Evolutionary conservation across 345 rosid species (phyloP), one percentile per base, ranked within the genome.

Genomic region (Sisymbrium irio): DNA sequence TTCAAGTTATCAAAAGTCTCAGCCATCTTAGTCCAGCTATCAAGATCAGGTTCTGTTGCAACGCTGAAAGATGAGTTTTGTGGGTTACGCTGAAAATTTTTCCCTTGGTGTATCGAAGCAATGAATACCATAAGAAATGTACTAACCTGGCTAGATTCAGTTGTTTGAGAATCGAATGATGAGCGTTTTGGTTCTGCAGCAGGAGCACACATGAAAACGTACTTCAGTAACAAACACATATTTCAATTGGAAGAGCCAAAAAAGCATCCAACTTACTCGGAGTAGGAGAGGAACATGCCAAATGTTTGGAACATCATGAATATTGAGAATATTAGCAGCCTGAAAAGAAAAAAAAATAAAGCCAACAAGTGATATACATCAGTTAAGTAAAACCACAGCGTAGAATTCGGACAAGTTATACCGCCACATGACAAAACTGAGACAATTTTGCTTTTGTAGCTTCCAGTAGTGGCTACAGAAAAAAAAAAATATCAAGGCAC

Each of bases 341-440:
- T 95, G 90, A 9, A 60, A 27, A 27, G 28, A 27, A 3, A 27
- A 89, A 7, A 67, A 14, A 15, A n/a, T n/a, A 13, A 71, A 55
- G 60, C 42, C 39, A 60, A 49, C 58, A 36, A 72, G 54, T 62
- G 42, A 73, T 63, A 70, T 32, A 68, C 18, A 58, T 50, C 67
- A 65, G 14, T 40, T 35, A 14, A 65, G 63, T 59, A 75, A 81
- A 49, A 25, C 65, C 62, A 76, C 22, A 74, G 57, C 44, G 25
- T 36, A 66, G 64, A 79, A 13, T 65, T 57, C 22, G 22, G 12
- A 44, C 53, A 65, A 68, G 67, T 78, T 27, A 70, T 88, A 91
- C 98, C 83, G 96, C 82, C 65, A 95, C 97, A 80, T 92, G 99
- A 85, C 98, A 95, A 73, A 95, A 95, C 79, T 92, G 97, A 49